Percentiles rank a stretch among this genome's conserved stretches.
Evolutionary conservation across 2,329 filamentous ascomycete genomes (phyloP).

Genomic region (Tolypocladium paradoxum): DNA sequence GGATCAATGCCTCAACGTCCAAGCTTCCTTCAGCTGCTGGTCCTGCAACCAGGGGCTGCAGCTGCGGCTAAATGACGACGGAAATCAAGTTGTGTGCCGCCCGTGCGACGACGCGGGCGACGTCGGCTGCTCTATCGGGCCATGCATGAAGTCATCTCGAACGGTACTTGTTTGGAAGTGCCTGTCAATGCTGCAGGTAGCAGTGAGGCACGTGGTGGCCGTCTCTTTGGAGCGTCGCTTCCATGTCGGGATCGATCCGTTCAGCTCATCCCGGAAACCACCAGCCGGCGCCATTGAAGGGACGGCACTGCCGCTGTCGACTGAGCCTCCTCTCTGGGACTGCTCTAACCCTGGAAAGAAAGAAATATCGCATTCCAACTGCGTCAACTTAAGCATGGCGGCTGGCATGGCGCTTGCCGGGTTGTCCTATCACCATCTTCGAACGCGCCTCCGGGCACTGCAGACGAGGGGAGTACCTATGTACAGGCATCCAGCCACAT

Average conservation of each 20-base stretch:
- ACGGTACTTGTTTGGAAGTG: background rate
- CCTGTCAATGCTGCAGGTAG: background rate
- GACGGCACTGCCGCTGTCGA: background rate
- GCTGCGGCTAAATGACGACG: background rate
- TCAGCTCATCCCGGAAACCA: background rate
- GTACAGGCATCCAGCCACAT: background rate
- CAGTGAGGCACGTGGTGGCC: background rate
- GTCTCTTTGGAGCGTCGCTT: background rate
- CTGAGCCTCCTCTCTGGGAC: background rate
- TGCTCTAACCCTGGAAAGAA: background rate
- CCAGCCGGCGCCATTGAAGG: background rate
- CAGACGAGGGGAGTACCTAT: background rate
- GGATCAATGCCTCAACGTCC: background rate
- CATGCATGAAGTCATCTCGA: background rate
- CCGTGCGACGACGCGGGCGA: background rate
- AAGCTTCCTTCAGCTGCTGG: background rate
- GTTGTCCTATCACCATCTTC: background rate
- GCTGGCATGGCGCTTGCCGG: background rate
- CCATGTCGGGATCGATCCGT: background rate
- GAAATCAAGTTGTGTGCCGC: background rate
- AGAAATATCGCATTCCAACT: background rate
- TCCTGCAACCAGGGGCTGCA: background rate
- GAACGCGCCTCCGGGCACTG: background rate
- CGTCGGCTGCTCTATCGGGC: background rate
- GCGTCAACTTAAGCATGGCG: background rate